phyloP scores from a whole-genome alignment of 1,139 yeast species.

The Nakaseomyces bracarensis region DNA sequence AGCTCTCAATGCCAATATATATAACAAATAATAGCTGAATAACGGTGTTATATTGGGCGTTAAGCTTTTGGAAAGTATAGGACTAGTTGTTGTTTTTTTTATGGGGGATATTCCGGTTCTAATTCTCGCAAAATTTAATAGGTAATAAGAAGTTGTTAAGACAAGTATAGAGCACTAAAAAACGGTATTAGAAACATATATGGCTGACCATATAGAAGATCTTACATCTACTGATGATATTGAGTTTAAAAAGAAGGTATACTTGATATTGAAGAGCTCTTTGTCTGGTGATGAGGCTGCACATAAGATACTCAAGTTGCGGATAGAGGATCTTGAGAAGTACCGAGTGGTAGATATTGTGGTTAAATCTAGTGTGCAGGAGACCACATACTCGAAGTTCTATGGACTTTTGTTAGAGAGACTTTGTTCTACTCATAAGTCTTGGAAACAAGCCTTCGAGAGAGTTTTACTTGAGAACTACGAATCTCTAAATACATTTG shows the following conservation, averaged over 20 bases:
- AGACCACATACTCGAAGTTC: conserved; percentile 76
- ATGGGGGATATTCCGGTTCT: too few species aligned
- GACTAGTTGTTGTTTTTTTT: too few species aligned
- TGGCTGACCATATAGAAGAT: conserved; percentile 37
- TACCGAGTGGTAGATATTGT: conserved; percentile 61
- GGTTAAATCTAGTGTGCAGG: conserved; percentile 78
- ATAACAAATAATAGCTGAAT: too few species aligned
- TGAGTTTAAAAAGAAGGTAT: conserved; percentile 64
- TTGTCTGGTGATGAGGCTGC: conserved; percentile 91
- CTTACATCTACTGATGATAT: conserved; percentile 59
- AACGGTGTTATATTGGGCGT: too few species aligned
- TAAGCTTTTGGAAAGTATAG: too few species aligned
- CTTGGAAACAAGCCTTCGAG: conserved; percentile 53
- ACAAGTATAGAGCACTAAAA: too few species aligned
- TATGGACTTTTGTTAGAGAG: conserved; percentile 75
- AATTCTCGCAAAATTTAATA: too few species aligned
- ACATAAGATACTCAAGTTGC: conserved; percentile 61
- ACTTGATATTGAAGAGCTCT: conserved; percentile 82
- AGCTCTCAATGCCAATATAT: too few species aligned
- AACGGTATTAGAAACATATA: too few species aligned
- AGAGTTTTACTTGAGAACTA: conserved; percentile 51
- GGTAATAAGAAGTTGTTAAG: too few species aligned
- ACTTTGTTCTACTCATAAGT: conserved; percentile 41
- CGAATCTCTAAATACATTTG: conserved; percentile 53
- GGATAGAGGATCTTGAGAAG: conserved; percentile 36